Conservation (phyloP, 805 yeast genomes). For the Candida sphagnicola region DNA sequence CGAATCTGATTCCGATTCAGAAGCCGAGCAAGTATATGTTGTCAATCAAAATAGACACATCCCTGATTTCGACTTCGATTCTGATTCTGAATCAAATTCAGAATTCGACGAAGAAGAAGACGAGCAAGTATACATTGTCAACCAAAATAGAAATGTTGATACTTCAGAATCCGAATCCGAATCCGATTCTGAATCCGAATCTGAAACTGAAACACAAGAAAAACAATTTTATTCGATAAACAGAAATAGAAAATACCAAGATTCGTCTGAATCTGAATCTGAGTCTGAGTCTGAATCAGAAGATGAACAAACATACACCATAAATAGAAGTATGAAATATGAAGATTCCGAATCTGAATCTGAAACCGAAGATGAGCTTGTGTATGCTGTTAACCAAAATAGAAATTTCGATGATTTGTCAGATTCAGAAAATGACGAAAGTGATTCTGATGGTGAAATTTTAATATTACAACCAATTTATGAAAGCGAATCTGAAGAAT, state of each 20-base stretch:
- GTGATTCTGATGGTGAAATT: neutral
- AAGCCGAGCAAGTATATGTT: neutral
- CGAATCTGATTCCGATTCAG: neutral
- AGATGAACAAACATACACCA: neutral
- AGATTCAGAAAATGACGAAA: neutral
- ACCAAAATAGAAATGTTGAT: neutral
- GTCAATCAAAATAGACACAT: neutral
- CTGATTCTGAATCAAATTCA: neutral
- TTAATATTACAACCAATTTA: neutral
- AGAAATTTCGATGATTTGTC: neutral
- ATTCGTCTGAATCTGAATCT: neutral
- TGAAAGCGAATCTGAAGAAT: neutral
- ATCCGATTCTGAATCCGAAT: neutral
- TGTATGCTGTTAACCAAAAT: neutral
- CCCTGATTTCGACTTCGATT: neutral
- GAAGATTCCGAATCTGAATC: slow-evolving; percentile 1
- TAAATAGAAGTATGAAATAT: neutral
- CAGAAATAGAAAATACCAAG: neutral
- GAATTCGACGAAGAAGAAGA: neutral
- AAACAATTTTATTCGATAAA: neutral
- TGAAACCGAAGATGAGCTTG: neutral
- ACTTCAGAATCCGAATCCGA: neutral
- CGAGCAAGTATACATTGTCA: neutral
- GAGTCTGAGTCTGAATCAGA: neutral
- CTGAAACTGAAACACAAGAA: neutral